Conservation (phyloP, 2,329 filamentous ascomycete species). For the Bisporella sp. region DNA sequence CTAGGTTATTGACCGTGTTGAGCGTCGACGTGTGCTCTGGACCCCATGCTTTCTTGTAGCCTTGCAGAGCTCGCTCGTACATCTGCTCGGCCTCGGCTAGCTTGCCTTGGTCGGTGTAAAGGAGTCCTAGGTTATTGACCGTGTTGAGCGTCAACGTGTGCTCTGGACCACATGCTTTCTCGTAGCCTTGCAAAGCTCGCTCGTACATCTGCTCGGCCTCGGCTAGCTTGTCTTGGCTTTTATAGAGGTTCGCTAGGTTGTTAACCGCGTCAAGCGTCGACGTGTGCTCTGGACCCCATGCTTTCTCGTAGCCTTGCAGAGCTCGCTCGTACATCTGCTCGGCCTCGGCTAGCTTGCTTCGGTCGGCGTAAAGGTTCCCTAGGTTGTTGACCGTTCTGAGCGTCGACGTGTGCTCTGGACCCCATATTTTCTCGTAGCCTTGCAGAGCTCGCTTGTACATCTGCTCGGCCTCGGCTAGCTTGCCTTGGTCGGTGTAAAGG, state of each 20-base stretch:
- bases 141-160: slow-evolving; percentile 3
- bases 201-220: slow-evolving; percentile 19
- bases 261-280: slow-evolving; percentile 5
- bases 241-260: slow-evolving; percentile 26
- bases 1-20: neutral
- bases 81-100: neutral
- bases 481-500: too few species aligned
- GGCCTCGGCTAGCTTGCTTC: slow-evolving; percentile 17
- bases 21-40: neutral
- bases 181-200: slow-evolving; percentile 13
- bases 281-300: neutral
- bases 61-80: neutral
- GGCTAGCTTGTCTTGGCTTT: slow-evolving; percentile 16
- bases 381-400: too few species aligned
- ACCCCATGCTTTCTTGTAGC: neutral
- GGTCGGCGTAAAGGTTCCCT: slow-evolving; percentile 10
- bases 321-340: neutral
- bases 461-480: too few species aligned
- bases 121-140: slow-evolving; percentile 7
- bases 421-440: slow-evolving; percentile 13
- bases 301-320: neutral
- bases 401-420: slow-evolving; percentile 19
- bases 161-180: slow-evolving; percentile 8
- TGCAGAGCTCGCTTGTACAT: slow-evolving; percentile 13
- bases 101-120: neutral